A percentile compares a stretch with the other conserved stretches of the same genome.
phyloP scores from a whole-genome alignment of 129 eudicot species.

The Artemisia argyi region DNA sequence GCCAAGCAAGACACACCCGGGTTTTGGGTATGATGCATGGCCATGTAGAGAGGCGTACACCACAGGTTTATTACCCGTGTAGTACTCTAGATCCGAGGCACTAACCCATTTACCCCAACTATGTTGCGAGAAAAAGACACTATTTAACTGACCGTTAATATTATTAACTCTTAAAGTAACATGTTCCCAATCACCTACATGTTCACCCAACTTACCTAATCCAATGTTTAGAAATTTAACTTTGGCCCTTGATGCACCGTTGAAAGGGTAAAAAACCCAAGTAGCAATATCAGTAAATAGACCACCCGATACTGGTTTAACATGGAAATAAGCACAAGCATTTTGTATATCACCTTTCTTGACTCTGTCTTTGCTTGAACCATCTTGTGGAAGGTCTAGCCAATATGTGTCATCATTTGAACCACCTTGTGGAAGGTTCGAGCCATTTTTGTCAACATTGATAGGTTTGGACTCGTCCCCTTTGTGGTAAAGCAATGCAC shows the following conservation, averaged over 20 bases:
- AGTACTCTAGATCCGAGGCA: constrained; percentile 39
- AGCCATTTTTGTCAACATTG: constrained; percentile 31
- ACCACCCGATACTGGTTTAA: constrained; percentile 45
- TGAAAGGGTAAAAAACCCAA: constrained; percentile 68
- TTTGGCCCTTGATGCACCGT: constrained; percentile 48
- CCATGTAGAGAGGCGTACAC: constrained; percentile 51
- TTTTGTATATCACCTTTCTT: constrained; percentile 43
- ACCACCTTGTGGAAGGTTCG: constrained; percentile 59
- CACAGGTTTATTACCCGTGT: constrained; percentile 36
- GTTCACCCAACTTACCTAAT: constrained; percentile 49
- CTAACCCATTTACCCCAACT: constrained; percentile 50
- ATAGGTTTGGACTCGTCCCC: constrained; percentile 39
- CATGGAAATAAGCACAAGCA: constrained; percentile 46
- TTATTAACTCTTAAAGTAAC: constrained; percentile 48
- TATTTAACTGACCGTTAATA: constrained; percentile 38
- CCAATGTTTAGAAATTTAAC: constrained; percentile 33
- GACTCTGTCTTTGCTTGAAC: constrained; percentile 38
- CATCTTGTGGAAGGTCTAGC: constrained; percentile 50
- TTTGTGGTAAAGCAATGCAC: constrained; percentile 43
- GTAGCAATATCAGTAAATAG: constrained; percentile 50
- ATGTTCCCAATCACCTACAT: constrained; percentile 65
- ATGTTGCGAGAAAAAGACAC: constrained; percentile 51
- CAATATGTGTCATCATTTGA: constrained; percentile 48
- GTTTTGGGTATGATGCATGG: constrained; percentile 42
- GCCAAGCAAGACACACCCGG: constrained; percentile 57